Conservation (phyloP, 768 basidiomycete genomes). For the Coprinopsis marcescibilis region DNA sequence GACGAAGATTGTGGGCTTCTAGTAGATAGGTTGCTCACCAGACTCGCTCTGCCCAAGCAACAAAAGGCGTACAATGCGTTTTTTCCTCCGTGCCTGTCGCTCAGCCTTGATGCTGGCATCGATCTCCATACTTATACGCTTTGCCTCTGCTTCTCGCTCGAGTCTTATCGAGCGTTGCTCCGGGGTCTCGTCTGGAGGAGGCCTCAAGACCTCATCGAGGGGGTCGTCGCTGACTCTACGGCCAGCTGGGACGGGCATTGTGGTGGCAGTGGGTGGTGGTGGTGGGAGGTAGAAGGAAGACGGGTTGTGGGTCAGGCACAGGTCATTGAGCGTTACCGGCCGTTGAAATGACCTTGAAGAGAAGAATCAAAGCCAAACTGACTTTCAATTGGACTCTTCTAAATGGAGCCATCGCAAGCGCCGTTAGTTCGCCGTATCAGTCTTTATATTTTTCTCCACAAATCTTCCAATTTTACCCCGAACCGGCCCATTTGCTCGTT, state of each 20-base stretch:
- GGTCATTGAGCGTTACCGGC: constrained; percentile 11
- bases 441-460: background rate
- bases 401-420: background rate
- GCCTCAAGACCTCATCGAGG: constrained; percentile 56
- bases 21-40: constrained; percentile 36
- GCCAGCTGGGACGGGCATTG: constrained; percentile 29
- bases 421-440: constrained; percentile 1
- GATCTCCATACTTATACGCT: constrained; percentile 59
- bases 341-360: constrained; percentile 2
- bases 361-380: constrained; percentile 13
- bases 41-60: constrained; percentile 82
- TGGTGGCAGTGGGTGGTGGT: constrained; percentile 9
- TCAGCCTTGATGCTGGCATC: constrained; percentile 69
- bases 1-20: background rate
- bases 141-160: constrained; percentile 60
- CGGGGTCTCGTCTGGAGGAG: constrained; percentile 62
- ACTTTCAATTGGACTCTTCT: constrained; percentile 2
- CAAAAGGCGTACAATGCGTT: constrained; percentile 63
- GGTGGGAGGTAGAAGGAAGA: constrained; percentile 18
- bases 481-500: constrained; percentile 7
- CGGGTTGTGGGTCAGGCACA: constrained; percentile 13
- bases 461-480: background rate
- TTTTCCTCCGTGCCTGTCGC: constrained; percentile 58
- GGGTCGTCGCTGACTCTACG: constrained; percentile 42
- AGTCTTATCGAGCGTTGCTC: constrained; percentile 50